Conservation (phyloP, 2,329 filamentous ascomycete species). For the Diplodia sapinea region DNA sequence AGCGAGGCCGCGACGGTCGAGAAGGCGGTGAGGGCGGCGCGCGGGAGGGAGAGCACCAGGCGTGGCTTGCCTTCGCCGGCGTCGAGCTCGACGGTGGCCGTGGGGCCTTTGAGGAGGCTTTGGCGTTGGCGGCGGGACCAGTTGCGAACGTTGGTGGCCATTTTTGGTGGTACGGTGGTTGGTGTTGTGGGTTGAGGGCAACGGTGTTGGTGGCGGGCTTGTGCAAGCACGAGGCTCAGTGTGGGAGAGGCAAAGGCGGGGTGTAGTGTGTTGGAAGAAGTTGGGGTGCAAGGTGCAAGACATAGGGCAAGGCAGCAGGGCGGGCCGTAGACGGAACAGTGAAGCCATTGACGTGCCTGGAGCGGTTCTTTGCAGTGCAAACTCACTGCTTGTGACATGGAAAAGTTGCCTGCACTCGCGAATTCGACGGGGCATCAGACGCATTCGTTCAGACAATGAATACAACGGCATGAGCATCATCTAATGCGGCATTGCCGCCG, state of each 20-base stretch:
- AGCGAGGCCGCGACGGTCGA: constrained; percentile 19
- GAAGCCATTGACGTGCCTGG: neutral
- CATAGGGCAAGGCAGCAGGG: neutral
- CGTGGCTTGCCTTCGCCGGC: constrained; percentile 6
- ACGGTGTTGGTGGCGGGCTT: neutral
- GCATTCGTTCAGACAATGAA: constrained; percentile 3
- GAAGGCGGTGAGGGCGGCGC: constrained; percentile 28
- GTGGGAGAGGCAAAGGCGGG: too few species aligned
- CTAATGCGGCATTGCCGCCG: neutral
- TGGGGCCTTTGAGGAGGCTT: constrained; percentile 12
- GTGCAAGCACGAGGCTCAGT: too few species aligned
- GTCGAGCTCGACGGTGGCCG: constrained; percentile 17
- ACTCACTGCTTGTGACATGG: neutral
- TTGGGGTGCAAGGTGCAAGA: neutral
- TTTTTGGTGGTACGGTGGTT: neutral
- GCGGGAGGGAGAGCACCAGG: constrained; percentile 4
- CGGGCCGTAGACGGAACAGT: neutral
- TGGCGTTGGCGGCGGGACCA: constrained; percentile 8
- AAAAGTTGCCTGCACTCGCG: neutral
- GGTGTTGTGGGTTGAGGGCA: neutral
- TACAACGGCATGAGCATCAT: neutral
- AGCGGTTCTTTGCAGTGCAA: constrained; percentile 1
- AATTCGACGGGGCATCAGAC: neutral
- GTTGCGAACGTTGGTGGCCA: constrained; percentile 13
- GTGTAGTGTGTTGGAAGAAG: neutral